Evolutionary conservation across 2,329 filamentous ascomycete genomes (phyloP).

Genomic region (Trichoderma sp.): DNA sequence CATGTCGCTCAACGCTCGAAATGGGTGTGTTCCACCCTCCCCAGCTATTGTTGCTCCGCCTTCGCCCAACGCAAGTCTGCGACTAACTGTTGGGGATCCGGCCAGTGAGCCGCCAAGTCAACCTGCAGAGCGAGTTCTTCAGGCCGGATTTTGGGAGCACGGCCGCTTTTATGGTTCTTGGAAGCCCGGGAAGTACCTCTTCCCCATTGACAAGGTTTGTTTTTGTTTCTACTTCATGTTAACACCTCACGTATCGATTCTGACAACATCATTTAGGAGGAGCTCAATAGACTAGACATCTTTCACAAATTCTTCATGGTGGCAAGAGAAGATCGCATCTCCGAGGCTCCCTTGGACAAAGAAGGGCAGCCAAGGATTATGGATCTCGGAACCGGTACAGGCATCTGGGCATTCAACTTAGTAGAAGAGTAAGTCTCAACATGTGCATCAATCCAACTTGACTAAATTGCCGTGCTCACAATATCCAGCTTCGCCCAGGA

Average conservation of each 20-base stretch:
- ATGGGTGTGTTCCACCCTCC: slow-evolving; percentile 28
- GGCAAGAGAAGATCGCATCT: slow-evolving; percentile 49
- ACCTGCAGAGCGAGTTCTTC: slow-evolving; percentile 22
- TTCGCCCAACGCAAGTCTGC: slow-evolving; percentile 18
- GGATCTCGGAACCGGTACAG: slow-evolving; percentile 79
- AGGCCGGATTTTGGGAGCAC: slow-evolving; percentile 52
- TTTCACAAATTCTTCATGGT: slow-evolving; percentile 75
- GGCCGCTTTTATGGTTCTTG: slow-evolving; percentile 68
- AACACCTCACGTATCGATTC: not conserved
- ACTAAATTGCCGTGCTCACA: not conserved
- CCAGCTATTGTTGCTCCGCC: slow-evolving; percentile 14
- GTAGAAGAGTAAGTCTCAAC: slow-evolving; percentile 59
- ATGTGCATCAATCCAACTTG: not conserved
- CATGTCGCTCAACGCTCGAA: slow-evolving; percentile 32
- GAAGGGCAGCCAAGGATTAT: slow-evolving; percentile 43
- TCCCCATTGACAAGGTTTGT: slow-evolving; percentile 61
- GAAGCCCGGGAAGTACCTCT: slow-evolving; percentile 67
- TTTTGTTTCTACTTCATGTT: not conserved
- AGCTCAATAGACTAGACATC: slow-evolving; percentile 76
- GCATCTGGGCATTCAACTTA: slow-evolving; percentile 88
- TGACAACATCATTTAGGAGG: slow-evolving; percentile 46
- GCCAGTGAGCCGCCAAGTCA: slow-evolving; percentile 23
- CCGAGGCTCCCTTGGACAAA: slow-evolving; percentile 22
- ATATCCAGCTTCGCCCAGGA: slow-evolving; percentile 24
- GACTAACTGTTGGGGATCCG: slow-evolving; percentile 20